A percentile compares a stretch with the other conserved stretches of the same genome.
Evolutionary conservation across 768 basidiomycete genomes (phyloP).

Genomic region (Russula olivacea): DNA sequence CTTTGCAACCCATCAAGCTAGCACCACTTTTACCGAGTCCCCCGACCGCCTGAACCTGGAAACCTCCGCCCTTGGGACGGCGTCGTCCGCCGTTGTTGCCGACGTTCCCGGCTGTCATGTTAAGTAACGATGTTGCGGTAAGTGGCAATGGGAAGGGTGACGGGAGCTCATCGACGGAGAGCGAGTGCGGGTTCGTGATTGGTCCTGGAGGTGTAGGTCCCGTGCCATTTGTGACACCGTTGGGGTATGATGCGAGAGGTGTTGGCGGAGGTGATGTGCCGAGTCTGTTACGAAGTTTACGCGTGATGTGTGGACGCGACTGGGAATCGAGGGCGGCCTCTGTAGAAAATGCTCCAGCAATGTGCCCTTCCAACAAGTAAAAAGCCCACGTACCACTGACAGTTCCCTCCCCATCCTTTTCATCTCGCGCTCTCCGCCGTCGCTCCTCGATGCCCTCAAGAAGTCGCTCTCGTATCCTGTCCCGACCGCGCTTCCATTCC

Average conservation of each 20-base stretch:
- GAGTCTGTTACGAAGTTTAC: slow-evolving; percentile 77
- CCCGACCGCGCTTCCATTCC: slow-evolving; percentile 72
- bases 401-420: slow-evolving; percentile 85
- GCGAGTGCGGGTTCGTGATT: slow-evolving; percentile 78
- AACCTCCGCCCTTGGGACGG: slow-evolving; percentile 36
- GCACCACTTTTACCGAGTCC: slow-evolving; percentile 69
- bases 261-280: slow-evolving; percentile 74
- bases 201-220: slow-evolving; percentile 43
- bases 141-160: slow-evolving; percentile 79
- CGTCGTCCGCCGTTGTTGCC: slow-evolving; percentile 33
- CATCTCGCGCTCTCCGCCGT: slow-evolving; percentile 69
- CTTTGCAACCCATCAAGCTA: slow-evolving; percentile 53
- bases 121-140: slow-evolving; percentile 46
- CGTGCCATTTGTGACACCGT: slow-evolving; percentile 36
- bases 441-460: slow-evolving; percentile 84
- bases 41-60: slow-evolving; percentile 55
- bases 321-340: slow-evolving; percentile 72
- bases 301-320: slow-evolving; percentile 72
- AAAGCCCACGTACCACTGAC: slow-evolving; percentile 48
- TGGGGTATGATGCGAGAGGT: slow-evolving; percentile 42
- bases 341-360: slow-evolving; percentile 28
- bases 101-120: slow-evolving; percentile 24
- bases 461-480: slow-evolving; percentile 68
- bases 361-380: not conserved
- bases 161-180: slow-evolving; percentile 79